Conservation (phyloP, 495 filamentous ascomycete species). For the Podospora bellae-mahoneyi region DNA sequence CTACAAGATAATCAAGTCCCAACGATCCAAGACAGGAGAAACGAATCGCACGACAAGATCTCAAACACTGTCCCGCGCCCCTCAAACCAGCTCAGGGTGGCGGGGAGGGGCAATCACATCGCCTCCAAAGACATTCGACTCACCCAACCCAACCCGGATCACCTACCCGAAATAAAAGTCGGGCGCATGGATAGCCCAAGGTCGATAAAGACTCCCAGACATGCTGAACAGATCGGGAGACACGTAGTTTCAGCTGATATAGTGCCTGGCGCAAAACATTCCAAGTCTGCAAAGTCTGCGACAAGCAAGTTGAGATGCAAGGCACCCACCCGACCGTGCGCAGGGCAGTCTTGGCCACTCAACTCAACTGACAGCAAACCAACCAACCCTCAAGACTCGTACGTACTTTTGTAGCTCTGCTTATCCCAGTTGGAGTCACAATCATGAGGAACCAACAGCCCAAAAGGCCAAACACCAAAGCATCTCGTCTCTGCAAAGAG, state of each 20-base stretch:
- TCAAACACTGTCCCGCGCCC: not conserved
- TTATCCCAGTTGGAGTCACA: too few species aligned
- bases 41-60: not conserved
- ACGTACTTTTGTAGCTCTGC: too few species aligned
- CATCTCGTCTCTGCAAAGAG: too few species aligned
- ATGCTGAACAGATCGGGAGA: not conserved
- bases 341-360: not conserved
- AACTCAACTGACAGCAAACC: too few species aligned
- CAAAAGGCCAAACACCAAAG: too few species aligned
- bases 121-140: not conserved
- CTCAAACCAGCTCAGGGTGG: not conserved
- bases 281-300: not conserved
- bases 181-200: too few species aligned
- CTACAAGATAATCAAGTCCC: too few species aligned
- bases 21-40: not conserved
- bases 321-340: not conserved
- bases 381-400: too few species aligned
- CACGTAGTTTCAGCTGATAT: not conserved
- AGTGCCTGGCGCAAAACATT: not conserved
- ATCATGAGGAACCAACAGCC: too few species aligned
- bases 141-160: not conserved
- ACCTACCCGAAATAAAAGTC: too few species aligned
- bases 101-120: not conserved
- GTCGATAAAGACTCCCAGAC: not conserved
- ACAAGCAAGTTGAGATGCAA: not conserved